phyloP scores from a whole-genome alignment of 331 rosid species.

The Acacia concinna region DNA sequence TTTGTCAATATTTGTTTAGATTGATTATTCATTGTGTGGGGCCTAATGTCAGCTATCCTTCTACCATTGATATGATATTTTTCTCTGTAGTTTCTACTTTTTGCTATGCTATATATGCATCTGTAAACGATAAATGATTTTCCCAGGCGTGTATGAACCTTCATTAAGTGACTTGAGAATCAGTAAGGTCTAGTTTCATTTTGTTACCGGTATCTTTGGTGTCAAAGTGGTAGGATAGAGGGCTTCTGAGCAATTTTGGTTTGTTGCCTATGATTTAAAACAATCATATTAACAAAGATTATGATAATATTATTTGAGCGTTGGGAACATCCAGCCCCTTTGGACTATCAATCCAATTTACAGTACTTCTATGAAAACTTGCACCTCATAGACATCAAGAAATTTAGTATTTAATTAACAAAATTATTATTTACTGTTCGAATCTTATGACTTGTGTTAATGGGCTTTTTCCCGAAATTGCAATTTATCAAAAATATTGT shows the following conservation, averaged over 20 bases:
- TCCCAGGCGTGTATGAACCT: background rate
- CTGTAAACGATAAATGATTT: background rate
- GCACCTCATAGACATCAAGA: background rate
- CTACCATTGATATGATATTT: background rate
- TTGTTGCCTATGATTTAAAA: conserved; percentile 8
- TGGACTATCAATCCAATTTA: background rate
- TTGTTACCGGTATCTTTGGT: background rate
- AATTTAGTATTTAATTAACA: conserved; percentile 18
- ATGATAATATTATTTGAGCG: background rate
- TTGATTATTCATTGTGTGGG: background rate
- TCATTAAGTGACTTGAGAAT: background rate
- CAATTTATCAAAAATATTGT: conserved; percentile 1
- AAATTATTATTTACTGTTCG: conserved; percentile 16
- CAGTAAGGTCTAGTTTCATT: background rate
- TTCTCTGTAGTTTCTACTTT: background rate
- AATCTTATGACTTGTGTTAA: background rate
- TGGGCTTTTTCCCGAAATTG: conserved; percentile 20
- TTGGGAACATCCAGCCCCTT: background rate
- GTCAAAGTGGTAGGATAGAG: conserved; percentile 2
- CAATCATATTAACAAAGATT: background rate
- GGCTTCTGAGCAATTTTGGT: background rate
- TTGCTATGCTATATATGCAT: background rate
- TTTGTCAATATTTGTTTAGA: background rate
- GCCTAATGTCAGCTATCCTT: background rate
- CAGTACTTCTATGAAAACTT: background rate